Conservation (phyloP, 2,329 filamentous ascomycete genomes). For the Sporothrix inflata region DNA sequence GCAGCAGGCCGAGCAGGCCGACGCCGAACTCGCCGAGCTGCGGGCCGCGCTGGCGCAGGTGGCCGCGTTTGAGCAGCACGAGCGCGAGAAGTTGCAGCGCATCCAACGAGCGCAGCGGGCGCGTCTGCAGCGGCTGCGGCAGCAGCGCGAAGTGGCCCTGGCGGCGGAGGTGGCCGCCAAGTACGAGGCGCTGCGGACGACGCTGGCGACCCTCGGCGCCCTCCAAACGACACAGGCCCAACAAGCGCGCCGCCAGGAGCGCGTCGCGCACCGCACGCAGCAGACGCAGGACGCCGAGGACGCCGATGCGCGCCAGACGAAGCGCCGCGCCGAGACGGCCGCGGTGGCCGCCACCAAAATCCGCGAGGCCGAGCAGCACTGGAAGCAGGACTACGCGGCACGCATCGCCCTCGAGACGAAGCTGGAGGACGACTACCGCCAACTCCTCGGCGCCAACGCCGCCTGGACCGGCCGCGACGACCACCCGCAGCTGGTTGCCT, state of each 20-base stretch:
- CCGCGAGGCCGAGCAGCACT: slow-evolving; percentile 40
- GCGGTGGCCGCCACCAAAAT: slow-evolving; percentile 39
- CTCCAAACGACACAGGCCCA: slow-evolving; percentile 39
- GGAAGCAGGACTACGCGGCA: slow-evolving; percentile 47
- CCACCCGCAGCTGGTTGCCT: slow-evolving; percentile 37
- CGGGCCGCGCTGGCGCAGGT: slow-evolving; percentile 50
- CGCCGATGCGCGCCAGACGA: slow-evolving; percentile 37
- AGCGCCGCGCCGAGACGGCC: slow-evolving; percentile 43
- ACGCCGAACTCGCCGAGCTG: slow-evolving; percentile 39
- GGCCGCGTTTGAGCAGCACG: slow-evolving; percentile 53
- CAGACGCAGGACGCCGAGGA: slow-evolving; percentile 27
- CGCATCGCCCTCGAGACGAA: slow-evolving; percentile 48
- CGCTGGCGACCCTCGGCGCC: slow-evolving; percentile 8
- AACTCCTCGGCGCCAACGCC: slow-evolving; percentile 20
- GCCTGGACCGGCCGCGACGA: slow-evolving; percentile 43
- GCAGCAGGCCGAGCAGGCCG: slow-evolving; percentile 41
- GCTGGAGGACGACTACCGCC: slow-evolving; percentile 51
- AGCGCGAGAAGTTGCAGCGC: slow-evolving; percentile 35
- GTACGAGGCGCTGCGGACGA: slow-evolving; percentile 18
- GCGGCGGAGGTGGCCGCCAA: slow-evolving; percentile 20
- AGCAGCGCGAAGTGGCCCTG: slow-evolving; percentile 47
- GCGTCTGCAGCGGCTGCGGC: slow-evolving; percentile 45
- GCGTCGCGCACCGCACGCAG: slow-evolving; percentile 34
- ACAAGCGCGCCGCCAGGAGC: slow-evolving; percentile 45
- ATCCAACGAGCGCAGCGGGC: slow-evolving; percentile 40